Conservation (phyloP, 2,329 filamentous ascomycete species). For the Trichophyton verrucosum region DNA sequence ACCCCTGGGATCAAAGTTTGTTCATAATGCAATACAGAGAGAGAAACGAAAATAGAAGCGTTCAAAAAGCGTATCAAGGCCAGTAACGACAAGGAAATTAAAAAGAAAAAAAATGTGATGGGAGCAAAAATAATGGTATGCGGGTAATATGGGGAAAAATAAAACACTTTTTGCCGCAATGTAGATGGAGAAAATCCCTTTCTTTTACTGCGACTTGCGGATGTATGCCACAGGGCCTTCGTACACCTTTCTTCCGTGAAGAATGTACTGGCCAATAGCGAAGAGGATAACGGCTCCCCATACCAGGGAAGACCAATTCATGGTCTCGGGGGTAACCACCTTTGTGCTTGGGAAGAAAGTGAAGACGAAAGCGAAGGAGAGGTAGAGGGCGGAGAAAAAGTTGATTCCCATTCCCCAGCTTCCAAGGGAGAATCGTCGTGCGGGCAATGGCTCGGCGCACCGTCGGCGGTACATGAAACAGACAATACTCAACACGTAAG, state of each 20-base stretch:
- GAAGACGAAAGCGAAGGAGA: conserved; percentile 22
- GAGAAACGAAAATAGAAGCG: neutral
- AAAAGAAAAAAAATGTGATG: neutral
- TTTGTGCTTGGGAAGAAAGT: conserved; percentile 24
- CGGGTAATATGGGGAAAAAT: neutral
- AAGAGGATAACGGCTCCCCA: conserved; percentile 17
- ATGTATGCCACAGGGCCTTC: conserved; percentile 12
- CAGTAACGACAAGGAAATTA: neutral
- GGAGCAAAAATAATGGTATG: too few species aligned
- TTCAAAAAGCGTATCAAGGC: neutral
- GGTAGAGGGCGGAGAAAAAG: conserved; percentile 25
- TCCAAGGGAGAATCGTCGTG: conserved; percentile 17
- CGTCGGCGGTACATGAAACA: conserved; percentile 24
- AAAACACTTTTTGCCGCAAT: neutral
- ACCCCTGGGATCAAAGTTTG: neutral
- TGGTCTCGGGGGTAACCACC: conserved; percentile 24
- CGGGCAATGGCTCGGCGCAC: conserved; percentile 19
- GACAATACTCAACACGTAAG: conserved; percentile 28
- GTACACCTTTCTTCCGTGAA: conserved; percentile 13
- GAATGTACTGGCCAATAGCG: conserved; percentile 12
- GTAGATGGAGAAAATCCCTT: neutral
- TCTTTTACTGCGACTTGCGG: conserved; percentile 7
- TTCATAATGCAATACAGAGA: neutral
- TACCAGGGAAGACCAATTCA: conserved; percentile 30
- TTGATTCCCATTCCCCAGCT: conserved; percentile 23